These are phyloP conservation scores for Macrophomina tecta DNA, from an alignment of 2,329 filamentous ascomycete genomes.

Conservation along the genomic window DNA sequence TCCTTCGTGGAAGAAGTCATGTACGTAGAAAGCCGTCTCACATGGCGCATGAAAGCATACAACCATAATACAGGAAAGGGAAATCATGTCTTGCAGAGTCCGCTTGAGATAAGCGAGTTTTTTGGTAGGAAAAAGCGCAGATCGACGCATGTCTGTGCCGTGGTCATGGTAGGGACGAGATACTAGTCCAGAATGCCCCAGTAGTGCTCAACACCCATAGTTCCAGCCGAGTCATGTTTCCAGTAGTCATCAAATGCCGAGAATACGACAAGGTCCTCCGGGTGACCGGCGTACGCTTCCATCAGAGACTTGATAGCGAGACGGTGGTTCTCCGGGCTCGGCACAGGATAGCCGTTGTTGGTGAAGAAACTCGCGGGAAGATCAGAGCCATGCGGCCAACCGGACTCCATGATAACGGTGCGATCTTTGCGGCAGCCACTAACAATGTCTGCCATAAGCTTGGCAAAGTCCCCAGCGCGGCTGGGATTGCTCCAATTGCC, in stretches of 20 bases:
- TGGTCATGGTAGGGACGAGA: too few relatives aligned
- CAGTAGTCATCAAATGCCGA: conserved; percentile 80
- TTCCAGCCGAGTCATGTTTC: conserved; percentile 69
- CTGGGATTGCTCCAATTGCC: conserved; percentile 52
- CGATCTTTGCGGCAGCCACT: conserved; percentile 62
- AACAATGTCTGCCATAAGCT: conserved; percentile 59
- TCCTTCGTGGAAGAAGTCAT: not conserved
- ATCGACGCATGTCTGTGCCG: not conserved
- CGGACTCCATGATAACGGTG: conserved; percentile 79
- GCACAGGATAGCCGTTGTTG: conserved; percentile 71
- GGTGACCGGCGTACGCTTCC: not conserved
- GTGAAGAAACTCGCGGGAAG: conserved; percentile 31
- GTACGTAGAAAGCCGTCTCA: not conserved
- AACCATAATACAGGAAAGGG: not conserved
- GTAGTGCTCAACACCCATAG: conserved; percentile 75
- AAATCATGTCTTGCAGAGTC: not conserved
- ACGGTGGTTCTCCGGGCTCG: conserved; percentile 69
- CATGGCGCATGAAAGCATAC: not conserved
- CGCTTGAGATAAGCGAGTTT: not conserved
- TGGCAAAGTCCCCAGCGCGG: conserved; percentile 70
- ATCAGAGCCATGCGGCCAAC: conserved; percentile 77
- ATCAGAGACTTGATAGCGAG: conserved; percentile 60
- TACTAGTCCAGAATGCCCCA: conserved; percentile 66
- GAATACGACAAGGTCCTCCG: conserved; percentile 67
- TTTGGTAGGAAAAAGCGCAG: not conserved